Base-by-base conservation (phyloP, 306 rosid species). In the Lathyrus sativus region DNA sequence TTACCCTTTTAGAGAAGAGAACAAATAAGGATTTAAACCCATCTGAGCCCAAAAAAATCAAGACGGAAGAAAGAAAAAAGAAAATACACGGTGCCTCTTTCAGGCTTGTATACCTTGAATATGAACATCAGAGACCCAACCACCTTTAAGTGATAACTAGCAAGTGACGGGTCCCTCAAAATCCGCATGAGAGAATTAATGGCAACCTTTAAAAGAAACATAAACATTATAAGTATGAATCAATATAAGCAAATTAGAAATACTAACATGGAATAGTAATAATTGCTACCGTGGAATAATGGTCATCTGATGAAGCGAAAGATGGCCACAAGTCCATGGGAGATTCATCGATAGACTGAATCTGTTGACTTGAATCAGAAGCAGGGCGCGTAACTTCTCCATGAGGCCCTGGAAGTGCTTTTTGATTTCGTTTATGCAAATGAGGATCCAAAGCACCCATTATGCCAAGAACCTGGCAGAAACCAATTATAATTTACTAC, bases 361-460 rank as follows among this genome's bases (percentile, higher is more conserved):
- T 82, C 72, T 90, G 98, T 75, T 89, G 99, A 53, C 83, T 91
- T 56, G 99, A 84, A 79, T 93, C 99, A 76, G 84, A 85, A 53
- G 96, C 83, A 70, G 91, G 91, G 44, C 88, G 92, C 0, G 82
- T 59, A 53, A 88, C 92, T 26, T 93, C 99, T 65, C 97, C 95
- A 63, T 90, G 97, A 48, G 84, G 79, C 65, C 97, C 99, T 5
- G 91, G 88, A 84, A 84, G 81, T 65, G 84, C 72, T 84, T 71
- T 85, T 69, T 90, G 97, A 79, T 93, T 90, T 76, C 84, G 74
- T 77, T 93, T 93, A 77, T 93, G 91, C 73, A 68, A 84, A 81
- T 90, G 99, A 79, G 99, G 99, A 82, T 93, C 99, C 73, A 93
- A 75, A 73, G 99, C 99, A 72, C 99, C 99, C 95, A 93, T 93